A percentile compares a stretch with the other conserved stretches of the same genome.
Conservation (phyloP, 1,284 basidiomycete species). For the Ceraceosorus bombacis region DNA sequence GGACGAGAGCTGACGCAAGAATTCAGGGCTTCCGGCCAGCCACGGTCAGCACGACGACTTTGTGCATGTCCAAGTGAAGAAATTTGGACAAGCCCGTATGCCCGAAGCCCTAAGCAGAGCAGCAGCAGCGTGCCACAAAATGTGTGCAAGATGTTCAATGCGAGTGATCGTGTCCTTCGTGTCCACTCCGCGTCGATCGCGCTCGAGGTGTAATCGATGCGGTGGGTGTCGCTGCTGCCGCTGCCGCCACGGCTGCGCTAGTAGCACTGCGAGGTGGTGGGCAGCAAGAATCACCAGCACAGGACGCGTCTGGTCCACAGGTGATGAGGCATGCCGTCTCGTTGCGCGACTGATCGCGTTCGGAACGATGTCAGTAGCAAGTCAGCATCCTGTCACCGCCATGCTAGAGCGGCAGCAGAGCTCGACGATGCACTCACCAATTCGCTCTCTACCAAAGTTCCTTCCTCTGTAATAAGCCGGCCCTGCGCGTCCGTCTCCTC, state of each 20-base stretch:
- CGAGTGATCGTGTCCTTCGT: slow-evolving; percentile 8
- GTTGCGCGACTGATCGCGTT: slow-evolving; percentile 12
- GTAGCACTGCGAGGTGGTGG: slow-evolving; percentile 17
- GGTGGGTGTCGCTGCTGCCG: not conserved
- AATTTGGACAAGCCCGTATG: too few relatives aligned
- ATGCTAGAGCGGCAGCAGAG: not conserved
- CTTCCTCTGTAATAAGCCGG: slow-evolving; percentile 33
- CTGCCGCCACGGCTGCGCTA: not conserved
- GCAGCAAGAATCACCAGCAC: slow-evolving; percentile 38
- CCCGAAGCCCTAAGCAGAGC: too few relatives aligned
- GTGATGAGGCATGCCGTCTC: slow-evolving; percentile 40
- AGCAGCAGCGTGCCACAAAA: too few relatives aligned
- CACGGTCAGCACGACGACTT: too few relatives aligned
- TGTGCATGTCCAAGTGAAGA: too few relatives aligned
- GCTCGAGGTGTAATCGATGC: not conserved
- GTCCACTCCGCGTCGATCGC: not conserved
- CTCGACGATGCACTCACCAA: slow-evolving; percentile 9
- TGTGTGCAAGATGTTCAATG: too few relatives aligned
- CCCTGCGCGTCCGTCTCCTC: slow-evolving; percentile 28
- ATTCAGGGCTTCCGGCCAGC: too few relatives aligned
- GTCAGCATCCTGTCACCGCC: not conserved
- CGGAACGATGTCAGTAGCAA: not conserved
- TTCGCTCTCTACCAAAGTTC: slow-evolving; percentile 34
- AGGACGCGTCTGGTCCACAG: slow-evolving; percentile 35
- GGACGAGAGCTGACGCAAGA: too few relatives aligned